Evolutionary conservation across 768 basidiomycete species (phyloP).

Genomic region (Lactifluus echinatus): DNA sequence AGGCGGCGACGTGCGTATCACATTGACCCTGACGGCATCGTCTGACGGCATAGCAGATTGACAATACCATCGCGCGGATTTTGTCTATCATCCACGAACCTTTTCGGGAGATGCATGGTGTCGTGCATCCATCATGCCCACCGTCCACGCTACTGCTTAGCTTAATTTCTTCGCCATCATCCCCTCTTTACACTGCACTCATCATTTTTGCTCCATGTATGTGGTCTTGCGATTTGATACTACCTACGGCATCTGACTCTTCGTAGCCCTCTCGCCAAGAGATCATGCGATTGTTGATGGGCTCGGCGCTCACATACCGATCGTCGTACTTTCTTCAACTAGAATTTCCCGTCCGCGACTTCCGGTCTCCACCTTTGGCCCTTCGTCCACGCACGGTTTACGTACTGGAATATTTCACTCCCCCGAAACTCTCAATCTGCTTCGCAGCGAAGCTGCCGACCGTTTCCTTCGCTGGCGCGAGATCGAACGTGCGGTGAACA

Average conservation of each 20-base stretch:
- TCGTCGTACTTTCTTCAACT: conserved; percentile 40
- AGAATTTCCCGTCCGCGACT: conserved; percentile 4
- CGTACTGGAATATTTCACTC: conserved; percentile 55
- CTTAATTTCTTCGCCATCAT: conserved; percentile 48
- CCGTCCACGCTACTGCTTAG: conserved; percentile 44
- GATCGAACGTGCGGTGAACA: conserved; percentile 48
- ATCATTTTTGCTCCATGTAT: conserved; percentile 41
- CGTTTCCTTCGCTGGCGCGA: conserved; percentile 68
- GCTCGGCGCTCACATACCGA: conserved; percentile 46
- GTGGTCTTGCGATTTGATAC: not conserved
- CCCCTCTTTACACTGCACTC: conserved; percentile 54
- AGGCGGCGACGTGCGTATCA: conserved; percentile 37
- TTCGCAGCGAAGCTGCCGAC: conserved; percentile 58
- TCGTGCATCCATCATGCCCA: conserved; percentile 43
- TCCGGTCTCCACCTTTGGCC: conserved; percentile 46
- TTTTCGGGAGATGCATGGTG: conserved; percentile 44
- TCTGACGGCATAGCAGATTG: conserved; percentile 16
- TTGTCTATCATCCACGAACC: conserved; percentile 44
- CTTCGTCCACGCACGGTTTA: conserved; percentile 41
- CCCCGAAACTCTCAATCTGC: conserved; percentile 46
- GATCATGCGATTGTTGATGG: conserved; percentile 31
- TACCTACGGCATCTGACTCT: not conserved
- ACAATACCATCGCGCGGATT: conserved; percentile 24
- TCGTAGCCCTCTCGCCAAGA: conserved; percentile 19
- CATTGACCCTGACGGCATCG: not conserved